Evolutionary conservation across 495 filamentous ascomycete species (phyloP), one percentile per base, ranked within the genome.

Genomic region (Neohortaea acidophila): DNA sequence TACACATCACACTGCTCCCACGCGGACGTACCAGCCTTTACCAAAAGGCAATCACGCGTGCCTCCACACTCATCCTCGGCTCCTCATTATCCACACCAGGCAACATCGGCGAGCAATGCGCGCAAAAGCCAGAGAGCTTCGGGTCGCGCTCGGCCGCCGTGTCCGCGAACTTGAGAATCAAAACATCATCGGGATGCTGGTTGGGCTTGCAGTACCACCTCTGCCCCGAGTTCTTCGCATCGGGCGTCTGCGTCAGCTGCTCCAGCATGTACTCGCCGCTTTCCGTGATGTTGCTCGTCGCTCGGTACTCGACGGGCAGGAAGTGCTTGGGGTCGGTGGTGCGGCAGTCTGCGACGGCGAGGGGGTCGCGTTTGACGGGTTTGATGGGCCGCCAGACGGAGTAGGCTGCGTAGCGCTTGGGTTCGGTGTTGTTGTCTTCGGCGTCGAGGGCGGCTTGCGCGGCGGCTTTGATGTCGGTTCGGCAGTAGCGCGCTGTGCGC

Each of bases 191-290:
- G 13, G 32, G 32, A 6, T 4, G 8, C 15, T 34, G 32, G 17
- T 34, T 15, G 7, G 32, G 10, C 32, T 34, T 34, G 32, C 32
- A 34, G 13, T 34, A 34, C 32, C 32, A 34, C 19, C 17, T 19
- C 17, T 34, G 32, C 4, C 32, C 17, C 13, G 32, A 34, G 15
- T 34, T 20, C 15, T 34, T 34, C 17, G 32, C 32, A 7, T 34
- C 6, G 17, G 32, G 32, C 7, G 32, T 20, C 32, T 34, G 32
- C 4, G 32, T 34, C 4, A 34, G 5, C 32, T 34, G 32, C 32
- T 34, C 32, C 4, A 34, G 32, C 32, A 34, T 34, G 32, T 34
- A 34, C 32, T 34, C 32, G 10, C 32, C 32, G 17, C 32, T 34
- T 20, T 34, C 32, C 32, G 21, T 9, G 17, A 34, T 20, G 17